Evolutionary conservation across 805 yeast species (phyloP), one percentile per base, ranked within the genome.

Genomic region (Zygoascus ofunaensis): DNA sequence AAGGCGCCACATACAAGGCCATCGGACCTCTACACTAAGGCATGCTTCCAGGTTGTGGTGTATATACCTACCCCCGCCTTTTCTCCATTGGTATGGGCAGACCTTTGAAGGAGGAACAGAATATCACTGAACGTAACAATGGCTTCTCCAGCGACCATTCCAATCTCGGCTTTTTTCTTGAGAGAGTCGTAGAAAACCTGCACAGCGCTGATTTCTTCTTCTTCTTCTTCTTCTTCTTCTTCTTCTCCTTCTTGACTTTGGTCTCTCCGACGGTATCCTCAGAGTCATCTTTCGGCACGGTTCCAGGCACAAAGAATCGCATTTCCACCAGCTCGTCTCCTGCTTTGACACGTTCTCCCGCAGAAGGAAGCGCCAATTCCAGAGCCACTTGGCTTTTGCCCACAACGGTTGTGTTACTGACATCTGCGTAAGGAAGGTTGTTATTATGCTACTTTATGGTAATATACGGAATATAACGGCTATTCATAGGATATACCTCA

Each of bases 311-410:
- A 58, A 82, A 90, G 58, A 92, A 82, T 54, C 96, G 74, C 79
- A 92, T 76, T 63, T 92, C 99, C 18, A 92, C 97, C 38, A 92
- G 63, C 63, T 92, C 97, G 62, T 92, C 99, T 40, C 98, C 98
- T 1, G 94, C 85, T 43, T 73, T 77, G 51, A 74, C 76, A 20
- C 65, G 56, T 33, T 71, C 76, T 19, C 70, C 72, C 45, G 75
- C 73, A 7, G 53, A 49, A 43, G 74, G 74, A 36, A 79, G 65
- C 54, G 78, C 80, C 58, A 92, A 72, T 62, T 92, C 98, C 34
- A 92, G 71, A 4, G 96, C 87, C 24, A 92, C 96, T 63, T 92
- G 98, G 58, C 82, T 82, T 58, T 86, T 89, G 49, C 95, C 92
- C 3, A 94, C 85, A 58, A 90, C 68, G 62, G 90, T 92, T 14